Evolutionary conservation across 2,329 filamentous ascomycete species (phyloP), one percentile per base, ranked within the genome.

Genomic region (Fusarium sp.): DNA sequence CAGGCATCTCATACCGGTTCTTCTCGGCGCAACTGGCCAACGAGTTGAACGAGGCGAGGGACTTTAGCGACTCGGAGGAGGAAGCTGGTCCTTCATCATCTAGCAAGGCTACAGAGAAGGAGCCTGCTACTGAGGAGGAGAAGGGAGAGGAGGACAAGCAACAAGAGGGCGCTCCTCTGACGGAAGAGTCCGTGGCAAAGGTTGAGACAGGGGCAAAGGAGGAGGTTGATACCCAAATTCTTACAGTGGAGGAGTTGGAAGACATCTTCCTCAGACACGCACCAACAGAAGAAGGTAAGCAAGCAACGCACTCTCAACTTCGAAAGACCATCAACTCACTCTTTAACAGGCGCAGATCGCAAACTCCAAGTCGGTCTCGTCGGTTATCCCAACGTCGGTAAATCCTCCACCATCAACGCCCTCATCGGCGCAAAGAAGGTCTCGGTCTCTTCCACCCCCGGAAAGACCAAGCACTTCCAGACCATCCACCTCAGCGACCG

Each of bases 381-480:
- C 40, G 96, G 96, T 68, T 99, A 99, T 84, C 96, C 96, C 79
- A 99, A 99, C 85, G 96, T 99, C 73, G 96, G 96, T 85, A 99
- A 99, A 85, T 99, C 97, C 1, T 98, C 95, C 58, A 99, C 96
- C 18, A 99, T 99, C 88, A 99, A 99, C 85, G 96, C 96, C 47
- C 89, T 99, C n/a, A 95, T 98, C 67, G 97, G 97, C 60, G 92
- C 96, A 64, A 99, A 98, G 87, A 99, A 98, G 85, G 96, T 99
- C 7, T 98, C 96, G 0, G 97, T 99, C 42, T 99, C 96, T 18
- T 93, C 96, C 16, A 99, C 96, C 1, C 96, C 96, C 5, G 96
- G 96, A 82, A 99, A 99, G 86, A 99, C 96, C 16, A 99, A 99
- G 86, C 96, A 99, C 80, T 99, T 99, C 86, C 96, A 99, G 83